Percentiles rank a stretch among this genome's conserved stretches.
These are phyloP conservation scores for Clarireedia homoeocarpa DNA, from an alignment of 2,329 filamentous ascomycete species.

Conservation along the genomic window DNA sequence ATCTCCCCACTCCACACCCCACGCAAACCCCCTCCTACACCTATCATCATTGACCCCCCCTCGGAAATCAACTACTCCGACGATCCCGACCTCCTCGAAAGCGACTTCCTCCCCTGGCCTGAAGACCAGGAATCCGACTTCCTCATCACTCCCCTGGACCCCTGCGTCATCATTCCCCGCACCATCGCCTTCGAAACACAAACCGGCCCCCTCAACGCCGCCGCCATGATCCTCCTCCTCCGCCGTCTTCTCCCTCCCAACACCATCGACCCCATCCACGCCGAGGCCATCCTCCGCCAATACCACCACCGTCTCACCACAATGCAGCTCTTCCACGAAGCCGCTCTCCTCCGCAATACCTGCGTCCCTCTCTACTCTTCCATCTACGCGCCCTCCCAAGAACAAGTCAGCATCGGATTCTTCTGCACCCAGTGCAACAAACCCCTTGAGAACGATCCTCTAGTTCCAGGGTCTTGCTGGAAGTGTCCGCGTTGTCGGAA, in stretches of 20 bases:
- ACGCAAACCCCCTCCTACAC: slow-evolving; percentile 8
- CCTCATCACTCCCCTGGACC: slow-evolving; percentile 47
- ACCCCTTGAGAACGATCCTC: slow-evolving; percentile 36
- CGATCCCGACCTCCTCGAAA: slow-evolving; percentile 39
- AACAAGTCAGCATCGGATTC: slow-evolving; percentile 45
- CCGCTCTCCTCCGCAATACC: slow-evolving; percentile 52
- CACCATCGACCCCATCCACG: slow-evolving; percentile 48
- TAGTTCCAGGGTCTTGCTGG: slow-evolving; percentile 36
- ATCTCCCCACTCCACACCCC: slow-evolving; percentile 18
- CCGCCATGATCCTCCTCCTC: slow-evolving; percentile 53
- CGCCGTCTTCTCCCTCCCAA: slow-evolving; percentile 47
- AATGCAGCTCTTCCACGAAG: slow-evolving; percentile 53
- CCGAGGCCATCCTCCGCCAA: slow-evolving; percentile 48
- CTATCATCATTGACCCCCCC: neutral
- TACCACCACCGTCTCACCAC: slow-evolving; percentile 52
- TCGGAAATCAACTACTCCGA: slow-evolving; percentile 11
- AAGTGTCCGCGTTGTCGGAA: slow-evolving; percentile 52
- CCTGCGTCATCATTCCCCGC: slow-evolving; percentile 45
- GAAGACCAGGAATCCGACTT: slow-evolving; percentile 49
- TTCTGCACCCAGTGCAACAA: slow-evolving; percentile 49
- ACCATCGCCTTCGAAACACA: slow-evolving; percentile 49
- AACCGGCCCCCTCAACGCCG: slow-evolving; percentile 49
- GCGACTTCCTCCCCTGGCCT: slow-evolving; percentile 52
- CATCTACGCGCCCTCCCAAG: slow-evolving; percentile 47
- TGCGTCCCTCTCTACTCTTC: slow-evolving; percentile 45